Base-by-base conservation (phyloP, 768 basidiomycete species). In the Pisolithus tinctorius region DNA sequence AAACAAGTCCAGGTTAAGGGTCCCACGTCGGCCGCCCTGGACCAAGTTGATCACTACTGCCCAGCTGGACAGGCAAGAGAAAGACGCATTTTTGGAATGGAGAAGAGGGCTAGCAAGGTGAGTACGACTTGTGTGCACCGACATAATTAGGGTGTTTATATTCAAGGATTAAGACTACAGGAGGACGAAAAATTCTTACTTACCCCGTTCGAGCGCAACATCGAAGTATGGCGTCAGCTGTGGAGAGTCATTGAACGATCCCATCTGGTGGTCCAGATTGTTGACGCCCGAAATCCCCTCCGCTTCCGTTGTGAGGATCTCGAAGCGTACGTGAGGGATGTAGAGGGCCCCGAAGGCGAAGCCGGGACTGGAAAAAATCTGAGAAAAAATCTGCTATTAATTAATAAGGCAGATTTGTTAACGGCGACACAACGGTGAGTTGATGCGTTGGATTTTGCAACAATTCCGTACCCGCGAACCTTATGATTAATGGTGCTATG, bases 211-310 rank as follows among this genome's bases (percentile, higher is more conserved):
- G 96, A 99, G 64, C 86, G 93, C 45, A 99, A 98, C 63, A 71
- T 99, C 30, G 94, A 98, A 74, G 96, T 99, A 11, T 98, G 96
- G 95, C 76, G 96, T 40, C 96, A 99, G 62, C 78, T 99, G 7
- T 99, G 96, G 96, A 79, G 96, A 47, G 96, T 98, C 1, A 71
- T 96, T 8, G 96, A 99, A 70, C 81, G 93, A 20, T 96, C 95
- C 1, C 90, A 96, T 59, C 80, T 99, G 23, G 71, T 98, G 30
- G 88, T 98, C 2, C 93, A 98, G 68, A 95, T 99, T 47, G 89
- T 96, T 47, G 96, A 99, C 63, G 93, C 93, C 6, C 83, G 96
- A 37, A 97, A 96, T 72, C 95, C 96, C 1, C 75, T 96, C 8
- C 76, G 82, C 27, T 97, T 97, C 64, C 83, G 93, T 20, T 97